These are phyloP conservation scores for Aureobasidium mangrovei DNA, from an alignment of 2,329 filamentous ascomycete species.

Conservation along the genomic window DNA sequence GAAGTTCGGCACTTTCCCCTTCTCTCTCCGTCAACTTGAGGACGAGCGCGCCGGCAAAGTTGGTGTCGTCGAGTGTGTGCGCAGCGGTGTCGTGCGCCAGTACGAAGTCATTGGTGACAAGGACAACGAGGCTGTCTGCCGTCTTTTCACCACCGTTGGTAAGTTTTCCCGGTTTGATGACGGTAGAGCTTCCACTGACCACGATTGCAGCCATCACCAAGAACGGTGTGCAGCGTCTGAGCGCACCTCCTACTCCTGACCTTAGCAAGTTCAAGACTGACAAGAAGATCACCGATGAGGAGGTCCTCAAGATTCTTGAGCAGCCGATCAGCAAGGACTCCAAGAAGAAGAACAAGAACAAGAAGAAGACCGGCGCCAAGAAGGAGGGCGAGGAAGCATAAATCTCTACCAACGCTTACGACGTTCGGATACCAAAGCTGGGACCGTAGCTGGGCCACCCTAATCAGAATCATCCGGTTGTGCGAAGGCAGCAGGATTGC, in stretches of 20 bases:
- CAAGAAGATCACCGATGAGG: slow-evolving; percentile 96
- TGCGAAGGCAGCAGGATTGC: slow-evolving; percentile 1
- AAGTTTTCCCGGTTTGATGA: slow-evolving; percentile 36
- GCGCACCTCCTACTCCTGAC: slow-evolving; percentile 66
- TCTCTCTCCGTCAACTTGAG: slow-evolving; percentile 92
- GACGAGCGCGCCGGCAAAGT: slow-evolving; percentile 94
- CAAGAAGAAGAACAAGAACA: slow-evolving; percentile 70
- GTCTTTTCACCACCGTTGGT: slow-evolving; percentile 89
- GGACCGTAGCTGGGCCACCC: not conserved
- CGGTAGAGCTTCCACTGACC: not conserved
- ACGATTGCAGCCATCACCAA: slow-evolving; percentile 72
- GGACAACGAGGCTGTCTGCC: slow-evolving; percentile 73
- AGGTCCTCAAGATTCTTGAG: slow-evolving; percentile 89
- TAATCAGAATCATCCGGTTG: not conserved
- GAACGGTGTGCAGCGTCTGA: slow-evolving; percentile 85
- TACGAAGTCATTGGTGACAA: slow-evolving; percentile 96
- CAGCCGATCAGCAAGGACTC: slow-evolving; percentile 61
- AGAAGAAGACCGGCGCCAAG: slow-evolving; percentile 66
- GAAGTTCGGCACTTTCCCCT: slow-evolving; percentile 96
- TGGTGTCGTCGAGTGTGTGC: slow-evolving; percentile 92
- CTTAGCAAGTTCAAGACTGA: slow-evolving; percentile 80
- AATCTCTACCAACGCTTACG: slow-evolving; percentile 18
- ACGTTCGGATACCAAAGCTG: not conserved
- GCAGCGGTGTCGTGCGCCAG: slow-evolving; percentile 82
- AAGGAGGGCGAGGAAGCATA: slow-evolving; percentile 20